Evolutionary conservation across 129 eudicot genomes (phyloP), one percentile per base, ranked within the genome.

Genomic region (Tagetes patula): DNA sequence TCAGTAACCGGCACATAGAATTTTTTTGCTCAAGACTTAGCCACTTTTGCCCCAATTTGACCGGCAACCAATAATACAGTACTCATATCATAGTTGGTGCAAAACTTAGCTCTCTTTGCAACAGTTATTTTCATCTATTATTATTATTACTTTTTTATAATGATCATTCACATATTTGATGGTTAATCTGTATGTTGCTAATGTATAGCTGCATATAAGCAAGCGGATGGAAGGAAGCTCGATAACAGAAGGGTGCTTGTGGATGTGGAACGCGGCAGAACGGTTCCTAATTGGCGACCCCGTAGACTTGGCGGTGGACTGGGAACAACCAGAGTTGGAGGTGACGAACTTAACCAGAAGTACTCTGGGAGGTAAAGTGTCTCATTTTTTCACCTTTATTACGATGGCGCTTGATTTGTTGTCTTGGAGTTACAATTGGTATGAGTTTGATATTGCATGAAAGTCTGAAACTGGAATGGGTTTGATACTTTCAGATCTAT

Each of bases 261-360:
- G 77, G 99, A 94, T 85, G 97, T 94, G 75, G 97, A 94, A 71
- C 96, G 99, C 64, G 99, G 99, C 53, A 86, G 99, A 86, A 94
- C 99, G 12, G 96, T 94, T 71, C 96, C 97, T 77, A 90, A 94
- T 40, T 94, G 99, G 99, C 87, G 96, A 14, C 99, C 97, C 4
- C 93, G 99, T 10, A 88, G 99, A 76, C 96, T 94, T 78, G 98
- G 97, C 43, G 97, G 98, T 75, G 98, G 97, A 60, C 93, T 94
- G 70, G 97, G 99, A 76, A 90, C 99, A 55, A 86, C 97, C 54
- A 82, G 99, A 64, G 92, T 90, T 81, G 99, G 99, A 37, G 89
- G 87, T 79, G 99, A 90, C 80, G 99, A 90, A 34, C 80, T 77
- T 34, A 88, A 79, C 76, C 95, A 87, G 79, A 86, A 76, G 82